Percentiles rank a stretch among this genome's conserved stretches.
phyloP scores from a whole-genome alignment of 305 asterid species.

The Fraxinus xanthoxyloides region DNA sequence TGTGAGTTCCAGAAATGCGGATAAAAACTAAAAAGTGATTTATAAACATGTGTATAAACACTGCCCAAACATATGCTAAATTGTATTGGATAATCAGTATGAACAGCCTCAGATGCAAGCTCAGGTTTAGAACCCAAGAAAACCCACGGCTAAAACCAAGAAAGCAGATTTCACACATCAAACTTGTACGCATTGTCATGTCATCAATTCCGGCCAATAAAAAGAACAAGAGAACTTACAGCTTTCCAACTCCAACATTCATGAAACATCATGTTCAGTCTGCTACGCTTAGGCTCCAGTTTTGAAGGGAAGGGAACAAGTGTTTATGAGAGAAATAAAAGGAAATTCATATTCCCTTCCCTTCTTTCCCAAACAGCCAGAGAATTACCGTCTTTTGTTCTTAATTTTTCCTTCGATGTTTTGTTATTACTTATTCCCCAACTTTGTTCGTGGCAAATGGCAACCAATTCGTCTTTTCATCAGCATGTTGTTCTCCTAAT shows the following conservation, averaged over 20 bases:
- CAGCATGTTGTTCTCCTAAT: neutral
- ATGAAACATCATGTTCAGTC: neutral
- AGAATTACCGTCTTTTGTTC: neutral
- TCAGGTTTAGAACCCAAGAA: neutral
- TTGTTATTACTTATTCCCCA: neutral
- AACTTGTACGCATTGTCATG: neutral
- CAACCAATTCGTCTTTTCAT: neutral
- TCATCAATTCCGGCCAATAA: neutral
- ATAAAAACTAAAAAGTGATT: neutral
- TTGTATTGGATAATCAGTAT: neutral
- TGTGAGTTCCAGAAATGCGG: neutral
- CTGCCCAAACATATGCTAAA: neutral
- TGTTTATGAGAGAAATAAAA: neutral
- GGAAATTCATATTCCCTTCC: neutral
- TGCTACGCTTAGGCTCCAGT: neutral
- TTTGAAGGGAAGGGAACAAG: neutral
- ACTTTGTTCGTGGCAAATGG: slow-evolving; percentile 2
- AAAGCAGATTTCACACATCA: neutral
- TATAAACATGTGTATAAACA: neutral
- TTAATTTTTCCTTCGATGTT: neutral
- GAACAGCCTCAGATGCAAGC: neutral
- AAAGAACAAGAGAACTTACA: neutral
- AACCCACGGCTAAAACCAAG: neutral
- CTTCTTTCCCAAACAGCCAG: neutral
- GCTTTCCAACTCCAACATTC: neutral